Evolutionary conservation across 768 basidiomycete genomes (phyloP).

Genomic region (Coprinopsis strossmayeri): DNA sequence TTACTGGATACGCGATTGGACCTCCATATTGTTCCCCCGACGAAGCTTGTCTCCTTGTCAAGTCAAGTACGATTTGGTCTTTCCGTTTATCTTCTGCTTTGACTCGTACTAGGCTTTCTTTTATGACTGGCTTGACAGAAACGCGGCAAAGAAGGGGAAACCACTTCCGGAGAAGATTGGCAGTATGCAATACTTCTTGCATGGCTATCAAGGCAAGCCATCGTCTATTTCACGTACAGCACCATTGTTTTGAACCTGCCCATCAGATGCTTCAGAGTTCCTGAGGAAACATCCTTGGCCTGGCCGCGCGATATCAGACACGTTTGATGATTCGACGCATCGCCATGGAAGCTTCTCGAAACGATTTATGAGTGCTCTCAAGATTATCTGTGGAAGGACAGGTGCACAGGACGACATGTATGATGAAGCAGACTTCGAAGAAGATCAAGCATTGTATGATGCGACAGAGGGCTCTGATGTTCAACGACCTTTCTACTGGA

Average conservation of each 20-base stretch:
- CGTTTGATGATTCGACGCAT: conserved; percentile 80
- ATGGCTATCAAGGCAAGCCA: conserved; percentile 70
- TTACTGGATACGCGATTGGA: conserved; percentile 69
- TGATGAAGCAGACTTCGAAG: conserved; percentile 71
- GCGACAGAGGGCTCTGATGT: conserved; percentile 50
- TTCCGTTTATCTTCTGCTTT: background rate
- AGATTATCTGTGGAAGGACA: conserved; percentile 80
- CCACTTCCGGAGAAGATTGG: conserved; percentile 83
- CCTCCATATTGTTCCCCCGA: conserved; percentile 79
- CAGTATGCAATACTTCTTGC: conserved; percentile 83
- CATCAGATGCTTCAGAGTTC: conserved; percentile 81
- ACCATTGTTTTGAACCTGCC: background rate
- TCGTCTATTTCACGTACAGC: background rate
- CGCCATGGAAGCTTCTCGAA: conserved; percentile 65
- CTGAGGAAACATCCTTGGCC: conserved; percentile 85
- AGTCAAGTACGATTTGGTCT: conserved; percentile 50
- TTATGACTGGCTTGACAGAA: conserved; percentile 88
- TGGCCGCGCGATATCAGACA: conserved; percentile 75
- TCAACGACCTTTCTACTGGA: conserved; percentile 77
- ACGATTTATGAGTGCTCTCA: conserved; percentile 59
- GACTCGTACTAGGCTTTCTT: conserved; percentile 63
- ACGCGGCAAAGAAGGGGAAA: conserved; percentile 76
- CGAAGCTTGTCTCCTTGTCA: conserved; percentile 76
- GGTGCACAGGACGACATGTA: conserved; percentile 65
- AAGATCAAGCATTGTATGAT: conserved; percentile 65